phyloP scores from a whole-genome alignment of 192 early-diverging fungal species.

The Powellomyces hirtus region DNA sequence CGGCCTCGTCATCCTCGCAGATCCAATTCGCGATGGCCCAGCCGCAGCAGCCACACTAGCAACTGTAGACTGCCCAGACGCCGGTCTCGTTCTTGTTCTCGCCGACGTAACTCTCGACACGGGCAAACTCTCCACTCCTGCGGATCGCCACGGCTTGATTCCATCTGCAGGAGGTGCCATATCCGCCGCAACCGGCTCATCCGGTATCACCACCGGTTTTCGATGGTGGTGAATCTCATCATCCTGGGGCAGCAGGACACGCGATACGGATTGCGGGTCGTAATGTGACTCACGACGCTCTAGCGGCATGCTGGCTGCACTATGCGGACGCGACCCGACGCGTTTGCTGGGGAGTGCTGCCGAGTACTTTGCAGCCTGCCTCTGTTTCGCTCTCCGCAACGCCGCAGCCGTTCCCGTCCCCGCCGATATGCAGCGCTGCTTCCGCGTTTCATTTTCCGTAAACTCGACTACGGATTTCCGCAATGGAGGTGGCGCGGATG shows the following conservation, averaged over 20 bases:
- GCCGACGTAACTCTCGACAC: neutral
- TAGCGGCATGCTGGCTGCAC: neutral
- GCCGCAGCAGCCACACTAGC: neutral
- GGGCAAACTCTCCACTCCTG: neutral
- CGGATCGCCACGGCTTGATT: neutral
- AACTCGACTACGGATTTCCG: neutral
- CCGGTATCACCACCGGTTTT: neutral
- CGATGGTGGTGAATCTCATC: neutral
- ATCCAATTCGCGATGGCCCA: too few relatives aligned
- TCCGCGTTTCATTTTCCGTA: neutral
- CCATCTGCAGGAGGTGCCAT: neutral
- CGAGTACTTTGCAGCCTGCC: neutral
- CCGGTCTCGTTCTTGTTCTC: neutral
- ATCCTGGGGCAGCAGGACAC: neutral
- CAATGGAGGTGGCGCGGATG: neutral
- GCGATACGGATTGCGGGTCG: neutral
- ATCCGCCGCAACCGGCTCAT: neutral
- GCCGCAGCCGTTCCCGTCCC: neutral
- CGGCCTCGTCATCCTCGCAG: too few relatives aligned
- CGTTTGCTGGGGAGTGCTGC: constrained; percentile 1
- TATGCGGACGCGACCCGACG: neutral
- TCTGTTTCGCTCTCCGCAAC: neutral
- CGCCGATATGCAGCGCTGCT: too few relatives aligned
- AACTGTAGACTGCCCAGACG: neutral
- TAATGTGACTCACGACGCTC: neutral